These are phyloP conservation scores for Ophiostoma angusticollis DNA, from an alignment of 2,329 filamentous ascomycete species.

Conservation along the genomic window DNA sequence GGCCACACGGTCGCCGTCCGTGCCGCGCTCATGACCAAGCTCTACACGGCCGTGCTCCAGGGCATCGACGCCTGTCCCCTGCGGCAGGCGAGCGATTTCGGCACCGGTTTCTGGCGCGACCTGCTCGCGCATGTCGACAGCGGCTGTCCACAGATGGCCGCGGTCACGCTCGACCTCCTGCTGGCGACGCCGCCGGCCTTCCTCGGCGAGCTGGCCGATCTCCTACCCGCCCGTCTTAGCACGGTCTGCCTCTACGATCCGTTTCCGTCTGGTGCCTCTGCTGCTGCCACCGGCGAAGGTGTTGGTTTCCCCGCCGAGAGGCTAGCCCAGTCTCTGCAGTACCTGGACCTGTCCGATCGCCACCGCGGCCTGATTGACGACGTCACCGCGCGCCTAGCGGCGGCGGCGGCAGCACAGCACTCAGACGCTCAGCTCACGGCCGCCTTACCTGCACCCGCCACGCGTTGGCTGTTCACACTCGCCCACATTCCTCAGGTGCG, in stretches of 20 bases:
- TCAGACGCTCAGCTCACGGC: background rate
- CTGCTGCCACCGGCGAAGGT: background rate
- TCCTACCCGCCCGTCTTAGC: constrained; percentile 6
- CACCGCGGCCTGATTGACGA: too few species aligned
- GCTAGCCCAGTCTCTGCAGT: too few species aligned
- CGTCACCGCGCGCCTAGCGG: too few species aligned
- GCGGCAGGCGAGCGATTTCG: constrained; percentile 7
- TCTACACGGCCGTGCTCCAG: constrained; percentile 1
- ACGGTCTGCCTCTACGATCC: too few species aligned
- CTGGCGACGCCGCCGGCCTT: constrained; percentile 6
- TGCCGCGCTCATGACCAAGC: background rate
- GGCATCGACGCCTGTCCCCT: constrained; percentile 9
- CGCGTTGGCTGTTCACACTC: constrained; percentile 12
- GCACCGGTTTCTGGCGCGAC: constrained; percentile 8
- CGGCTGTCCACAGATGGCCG: background rate
- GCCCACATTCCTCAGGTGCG: constrained; percentile 13
- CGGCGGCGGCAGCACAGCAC: constrained; percentile 2
- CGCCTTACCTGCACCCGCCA: background rate
- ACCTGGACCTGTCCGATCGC: too few species aligned
- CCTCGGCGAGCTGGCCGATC: constrained; percentile 1
- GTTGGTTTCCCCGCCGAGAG: background rate
- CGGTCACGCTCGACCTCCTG: constrained; percentile 2
- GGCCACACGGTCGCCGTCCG: too few species aligned
- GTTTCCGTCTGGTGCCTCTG: background rate
- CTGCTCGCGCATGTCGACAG: constrained; percentile 1